Evolutionary conservation across 108 stramenopile genomes (phyloP).

Genomic region (Nitzschia putrida): DNA sequence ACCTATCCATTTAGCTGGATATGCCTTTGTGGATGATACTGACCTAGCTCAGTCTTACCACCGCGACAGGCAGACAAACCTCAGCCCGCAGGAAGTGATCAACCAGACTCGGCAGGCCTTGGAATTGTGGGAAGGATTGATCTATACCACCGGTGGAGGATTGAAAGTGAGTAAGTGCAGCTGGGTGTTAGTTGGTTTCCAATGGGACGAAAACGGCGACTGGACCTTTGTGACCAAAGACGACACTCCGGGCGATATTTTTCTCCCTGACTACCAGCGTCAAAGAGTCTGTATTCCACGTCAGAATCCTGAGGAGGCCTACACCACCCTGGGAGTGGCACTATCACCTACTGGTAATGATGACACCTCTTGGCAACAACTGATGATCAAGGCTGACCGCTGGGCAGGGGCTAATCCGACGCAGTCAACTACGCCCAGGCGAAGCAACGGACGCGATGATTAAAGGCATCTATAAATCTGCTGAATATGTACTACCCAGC

Average conservation of each 20-base stretch:
- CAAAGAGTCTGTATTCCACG: background rate
- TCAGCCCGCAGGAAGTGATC: too few relatives aligned
- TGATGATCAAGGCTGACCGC: background rate
- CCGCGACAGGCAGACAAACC: background rate
- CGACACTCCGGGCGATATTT: background rate
- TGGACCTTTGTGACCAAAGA: background rate
- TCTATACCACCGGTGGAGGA: background rate
- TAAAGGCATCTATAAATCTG: too few relatives aligned
- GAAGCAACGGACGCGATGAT: background rate
- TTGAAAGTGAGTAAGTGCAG: background rate
- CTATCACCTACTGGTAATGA: background rate
- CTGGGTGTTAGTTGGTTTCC: conserved; percentile 1
- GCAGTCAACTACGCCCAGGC: background rate
- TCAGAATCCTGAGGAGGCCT: background rate
- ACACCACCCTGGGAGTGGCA: background rate
- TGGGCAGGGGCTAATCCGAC: conserved; percentile 8
- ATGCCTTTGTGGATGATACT: background rate
- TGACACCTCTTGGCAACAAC: background rate
- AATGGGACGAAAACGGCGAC: background rate
- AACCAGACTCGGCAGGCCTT: too few relatives aligned
- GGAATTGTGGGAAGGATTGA: background rate
- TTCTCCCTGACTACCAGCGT: background rate
- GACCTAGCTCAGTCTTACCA: background rate
- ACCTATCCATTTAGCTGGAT: background rate
- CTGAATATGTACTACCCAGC: background rate